Percentiles rank a stretch among this genome's conserved stretches.
These are phyloP conservation scores for Vaccinium myrtillus DNA, from an alignment of 148 eudicot species.

Conservation along the genomic window DNA sequence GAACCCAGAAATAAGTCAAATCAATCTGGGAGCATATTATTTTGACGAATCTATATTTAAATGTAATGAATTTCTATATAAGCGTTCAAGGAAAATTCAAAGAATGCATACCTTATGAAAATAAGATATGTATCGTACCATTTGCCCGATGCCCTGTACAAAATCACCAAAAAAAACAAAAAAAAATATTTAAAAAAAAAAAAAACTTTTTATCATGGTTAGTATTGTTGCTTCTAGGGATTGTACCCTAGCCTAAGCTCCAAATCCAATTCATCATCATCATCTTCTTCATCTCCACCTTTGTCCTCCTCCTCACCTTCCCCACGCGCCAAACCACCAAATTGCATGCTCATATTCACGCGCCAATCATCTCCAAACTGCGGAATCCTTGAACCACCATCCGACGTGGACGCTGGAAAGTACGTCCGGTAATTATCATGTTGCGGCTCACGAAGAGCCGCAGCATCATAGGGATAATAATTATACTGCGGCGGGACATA, in stretches of 20 bases:
- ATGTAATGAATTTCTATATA: not conserved
- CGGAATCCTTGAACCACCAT: not conserved
- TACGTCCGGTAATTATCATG: slow-evolving; percentile 7
- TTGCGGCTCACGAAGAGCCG: slow-evolving; percentile 16
- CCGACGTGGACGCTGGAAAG: slow-evolving; percentile 22
- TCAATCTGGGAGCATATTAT: not conserved
- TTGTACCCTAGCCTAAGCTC: slow-evolving; percentile 68
- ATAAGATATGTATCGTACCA: not conserved
- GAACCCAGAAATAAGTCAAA: not conserved
- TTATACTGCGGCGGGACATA: not conserved
- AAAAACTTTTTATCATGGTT: not conserved
- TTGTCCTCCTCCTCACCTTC: slow-evolving; percentile 9
- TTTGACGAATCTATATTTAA: not conserved
- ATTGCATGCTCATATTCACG: slow-evolving; percentile 24
- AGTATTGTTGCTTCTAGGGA: slow-evolving; percentile 29
- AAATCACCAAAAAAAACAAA: not conserved
- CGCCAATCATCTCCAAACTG: slow-evolving; percentile 17
- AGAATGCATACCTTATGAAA: not conserved
- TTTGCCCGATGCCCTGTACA: not conserved
- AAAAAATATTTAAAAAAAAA: not conserved
- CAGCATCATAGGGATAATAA: not conserved
- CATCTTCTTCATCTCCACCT: slow-evolving; percentile 9
- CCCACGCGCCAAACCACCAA: slow-evolving; percentile 14
- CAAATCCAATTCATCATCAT: slow-evolving; percentile 50
- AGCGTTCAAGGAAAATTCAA: not conserved